A percentile compares a stretch with the other conserved stretches of the same genome.
These are phyloP conservation scores for Colletotrichum acutatum DNA, from an alignment of 2,329 filamentous ascomycete genomes.

Conservation along the genomic window DNA sequence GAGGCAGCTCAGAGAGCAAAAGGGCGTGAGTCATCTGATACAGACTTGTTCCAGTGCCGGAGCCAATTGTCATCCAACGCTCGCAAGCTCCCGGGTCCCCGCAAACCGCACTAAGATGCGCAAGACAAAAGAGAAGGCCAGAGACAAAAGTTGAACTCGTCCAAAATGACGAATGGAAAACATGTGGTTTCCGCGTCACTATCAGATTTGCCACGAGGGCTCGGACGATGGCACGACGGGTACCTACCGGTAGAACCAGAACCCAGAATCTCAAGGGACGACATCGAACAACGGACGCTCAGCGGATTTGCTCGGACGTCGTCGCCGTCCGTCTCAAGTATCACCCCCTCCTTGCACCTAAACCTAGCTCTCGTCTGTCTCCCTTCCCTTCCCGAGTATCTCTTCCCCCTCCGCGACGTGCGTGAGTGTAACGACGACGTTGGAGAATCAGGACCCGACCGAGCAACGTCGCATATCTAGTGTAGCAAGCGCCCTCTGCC, in stretches of 20 bases:
- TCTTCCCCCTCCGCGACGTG: no score
- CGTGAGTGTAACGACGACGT: constrained; percentile 1
- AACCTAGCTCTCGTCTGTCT: neutral
- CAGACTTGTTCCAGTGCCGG: constrained; percentile 15
- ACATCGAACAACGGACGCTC: neutral
- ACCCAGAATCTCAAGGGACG: neutral
- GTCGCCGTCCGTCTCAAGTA: neutral
- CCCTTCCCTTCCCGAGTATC: neutral
- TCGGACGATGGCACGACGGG: neutral
- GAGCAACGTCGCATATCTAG: neutral
- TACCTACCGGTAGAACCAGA: neutral
- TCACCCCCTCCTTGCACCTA: neutral
- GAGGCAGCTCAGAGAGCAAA: neutral
- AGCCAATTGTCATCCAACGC: neutral
- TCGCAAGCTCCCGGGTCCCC: neutral
- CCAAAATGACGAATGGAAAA: neutral
- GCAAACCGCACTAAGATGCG: neutral
- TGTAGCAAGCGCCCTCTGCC: neutral
- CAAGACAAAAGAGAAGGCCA: neutral
- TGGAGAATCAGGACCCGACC: neutral
- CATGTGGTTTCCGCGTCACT: neutral
- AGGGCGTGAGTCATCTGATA: constrained; percentile 26
- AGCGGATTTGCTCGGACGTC: neutral
- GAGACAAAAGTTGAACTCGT: neutral
- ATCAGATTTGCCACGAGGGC: constrained; percentile 26